Evolutionary conservation across 75 land plant species (phyloP), one percentile per base, ranked within the genome.

Genomic region (Pinus taeda): DNA sequence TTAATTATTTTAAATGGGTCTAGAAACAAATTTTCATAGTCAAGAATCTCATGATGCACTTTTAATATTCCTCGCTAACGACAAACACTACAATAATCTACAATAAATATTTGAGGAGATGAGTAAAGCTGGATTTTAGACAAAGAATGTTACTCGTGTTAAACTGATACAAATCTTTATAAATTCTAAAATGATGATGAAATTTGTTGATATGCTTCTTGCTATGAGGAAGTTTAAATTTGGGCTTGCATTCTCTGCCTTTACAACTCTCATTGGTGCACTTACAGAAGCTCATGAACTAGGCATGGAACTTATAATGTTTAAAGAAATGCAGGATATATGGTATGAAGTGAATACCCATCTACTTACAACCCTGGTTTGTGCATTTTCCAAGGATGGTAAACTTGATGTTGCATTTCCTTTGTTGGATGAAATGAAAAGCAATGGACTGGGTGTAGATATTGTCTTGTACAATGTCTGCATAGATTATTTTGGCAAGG

Each of bases 401-500:
- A 84, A 86, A 58, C 80, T 91, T 75, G 87, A 89, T 80, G 86
- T 84, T 65, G 89, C 93, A 72, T 85, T 93, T 6, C 82, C 85
- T 2, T 78, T 90, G 39, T 80, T 93, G 77, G 88, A 84, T 63
- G 88, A 86, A 78, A 85, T 91, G 90, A 93, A 88, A 75, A 83
- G 88, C 79, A 85, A 88, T 62, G 81, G 81, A 57, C 79, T 84
- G 60, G 69, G 84, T 72, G 89, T 87, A 13, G 93, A 90, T 33
- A 65, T 91, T 64, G 87, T 91, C 57, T 83, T 90, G 21, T 95
- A 95, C 59, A 88, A 90, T 80, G 92, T 88, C 33, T 92, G 97
- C 79, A 90, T 95, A 30, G 85, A 88, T 76, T 89, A 90, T 60
- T 88, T 93, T 69, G 95, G 94, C 11, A 92, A 95, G 80, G 93